Base-by-base conservation (phyloP, 306 rosid genomes). In the Ormosia semicastrata region DNA sequence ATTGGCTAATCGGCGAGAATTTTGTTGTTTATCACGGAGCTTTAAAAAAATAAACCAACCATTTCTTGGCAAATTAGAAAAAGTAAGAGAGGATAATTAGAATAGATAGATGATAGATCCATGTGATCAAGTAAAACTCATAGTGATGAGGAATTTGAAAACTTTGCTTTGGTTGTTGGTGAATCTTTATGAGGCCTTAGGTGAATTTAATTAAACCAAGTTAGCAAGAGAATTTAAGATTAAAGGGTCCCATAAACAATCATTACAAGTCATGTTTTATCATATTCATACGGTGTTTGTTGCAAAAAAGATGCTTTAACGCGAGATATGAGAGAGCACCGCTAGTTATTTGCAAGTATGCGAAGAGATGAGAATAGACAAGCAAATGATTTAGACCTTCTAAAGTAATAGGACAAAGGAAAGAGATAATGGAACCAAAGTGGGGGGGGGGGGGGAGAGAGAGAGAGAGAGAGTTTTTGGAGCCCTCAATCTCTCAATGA, bases 301-400 rank as follows among this genome's bases (percentile, higher is more conserved):
- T 83, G 87, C 65, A 54, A 73, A 73, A 82, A 78, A 78, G 86
- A 86, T 86, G 86, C 97, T 91, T 89, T 87, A 77, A 78, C 65
- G 44, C 5, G 63, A 87, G 89, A 88, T 78, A 78, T 62, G 77
- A 81, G 88, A 81, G 84, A 43, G 85, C 81, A 78, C 43, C 65
- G 18, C 78, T 62, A 66, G 76, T 68, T 82, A 75, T 47, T 66
- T 82, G 88, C 65, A 64, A 69, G 81, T 54, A 62, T 84, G 74
- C 46, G 73, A 76, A 66, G 72, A 79, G 52, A 76, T 39, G 74
- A 76, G 75, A 86, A 66, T 80, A 43, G 91, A 84, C 88, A 88
- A 44, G 36, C 83, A 84, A 87, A 88, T 88, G 91, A 90, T 90
- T 90, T 76, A 82, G 88, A 87, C 85, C 90, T 88, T 90, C 92